Evolutionary conservation across 352 stramenopile genomes (phyloP), one percentile per base, ranked within the genome.

Genomic region (Elongisporangium anandrum): DNA sequence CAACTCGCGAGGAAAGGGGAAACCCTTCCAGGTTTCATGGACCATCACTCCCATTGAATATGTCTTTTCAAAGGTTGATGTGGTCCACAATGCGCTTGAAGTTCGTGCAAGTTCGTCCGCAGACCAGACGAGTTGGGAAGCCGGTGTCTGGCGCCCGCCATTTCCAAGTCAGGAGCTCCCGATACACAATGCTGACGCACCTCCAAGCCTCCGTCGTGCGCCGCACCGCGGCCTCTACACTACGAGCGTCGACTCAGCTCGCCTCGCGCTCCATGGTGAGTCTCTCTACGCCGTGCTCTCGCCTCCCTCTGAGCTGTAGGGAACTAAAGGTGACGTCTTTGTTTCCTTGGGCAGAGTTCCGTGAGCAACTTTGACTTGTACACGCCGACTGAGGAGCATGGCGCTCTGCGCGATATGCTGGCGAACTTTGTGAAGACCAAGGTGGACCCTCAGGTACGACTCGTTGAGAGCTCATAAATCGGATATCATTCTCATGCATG

Each of bases 371-470:
- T 92, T 34, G 87, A 94, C 56, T 57, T 96, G 52, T 97, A 94
- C 68, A 94, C 81, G 24, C 89, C 88, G n/a, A 96, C 84, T 3
- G 83, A 95, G 61, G 89, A 97, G 66, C 89, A 97, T 57, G 72
- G 75, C n/a, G 81, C 78, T 9, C 71, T 98, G 54, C 91, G 93
- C 9, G 81, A 98, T 39, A 98, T 98, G 93, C 87, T 98, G 10
- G 77, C 83, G 22, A 73, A 81, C 58, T 99, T 99, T 59, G 91
- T 98, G 39, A 94, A 97, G 75, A 88, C 86, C 38, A 97, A 99
- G 72, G 95, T 99, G 17, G 97, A 99, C 60, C 97, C 97, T 15
- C 97, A 99, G 81, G 77, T 87, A 47, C 45, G 10, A 21, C 9
- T 9, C 4, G 2, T 5, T 50, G 7, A 3, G n/a, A 50, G 24